A percentile compares a stretch with the other conserved stretches of the same genome.
These are phyloP conservation scores for Sclerotinia sclerotiorum DNA, from an alignment of 2,329 filamentous ascomycete species.

Conservation along the genomic window DNA sequence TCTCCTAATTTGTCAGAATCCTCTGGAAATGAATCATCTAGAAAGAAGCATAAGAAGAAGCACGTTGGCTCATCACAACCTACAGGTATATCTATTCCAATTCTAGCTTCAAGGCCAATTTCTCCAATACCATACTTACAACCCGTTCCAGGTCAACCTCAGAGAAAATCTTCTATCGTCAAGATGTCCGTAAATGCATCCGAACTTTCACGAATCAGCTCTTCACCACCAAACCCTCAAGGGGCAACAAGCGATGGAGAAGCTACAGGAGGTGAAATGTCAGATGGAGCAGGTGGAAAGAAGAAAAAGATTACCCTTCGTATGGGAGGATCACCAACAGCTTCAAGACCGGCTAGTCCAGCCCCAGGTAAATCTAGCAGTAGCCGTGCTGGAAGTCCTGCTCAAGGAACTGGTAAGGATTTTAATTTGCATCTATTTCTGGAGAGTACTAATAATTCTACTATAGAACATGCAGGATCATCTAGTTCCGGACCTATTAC, in stretches of 20 bases:
- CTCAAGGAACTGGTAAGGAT: constrained; percentile 28
- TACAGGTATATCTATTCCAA: constrained; percentile 57
- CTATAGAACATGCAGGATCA: constrained; percentile 21
- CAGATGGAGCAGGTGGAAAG: constrained; percentile 53
- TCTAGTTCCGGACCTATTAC: constrained; percentile 44
- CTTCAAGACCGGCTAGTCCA: constrained; percentile 63
- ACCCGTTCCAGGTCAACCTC: constrained; percentile 28
- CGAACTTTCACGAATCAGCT: constrained; percentile 37
- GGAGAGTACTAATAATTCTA: constrained; percentile 14
- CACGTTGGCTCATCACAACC: constrained; percentile 51
- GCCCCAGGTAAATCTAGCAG: constrained; percentile 36
- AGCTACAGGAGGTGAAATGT: constrained; percentile 67
- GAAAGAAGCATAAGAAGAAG: constrained; percentile 76
- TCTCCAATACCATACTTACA: constrained; percentile 36
- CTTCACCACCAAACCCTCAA: constrained; percentile 34
- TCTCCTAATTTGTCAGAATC: constrained; percentile 84
- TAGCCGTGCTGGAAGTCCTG: constrained; percentile 40
- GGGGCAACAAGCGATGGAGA: constrained; percentile 69
- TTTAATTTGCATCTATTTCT: not conserved
- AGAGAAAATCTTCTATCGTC: constrained; percentile 38
- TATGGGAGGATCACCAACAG: constrained; percentile 50
- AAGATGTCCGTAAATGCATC: constrained; percentile 37
- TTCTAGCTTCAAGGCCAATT: constrained; percentile 44
- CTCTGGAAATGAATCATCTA: constrained; percentile 84
- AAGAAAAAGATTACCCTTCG: constrained; percentile 56